A percentile compares a stretch with the other conserved stretches of the same genome.
Conservation (phyloP, 441 rosid species). For the Codiaeum variegatum region DNA sequence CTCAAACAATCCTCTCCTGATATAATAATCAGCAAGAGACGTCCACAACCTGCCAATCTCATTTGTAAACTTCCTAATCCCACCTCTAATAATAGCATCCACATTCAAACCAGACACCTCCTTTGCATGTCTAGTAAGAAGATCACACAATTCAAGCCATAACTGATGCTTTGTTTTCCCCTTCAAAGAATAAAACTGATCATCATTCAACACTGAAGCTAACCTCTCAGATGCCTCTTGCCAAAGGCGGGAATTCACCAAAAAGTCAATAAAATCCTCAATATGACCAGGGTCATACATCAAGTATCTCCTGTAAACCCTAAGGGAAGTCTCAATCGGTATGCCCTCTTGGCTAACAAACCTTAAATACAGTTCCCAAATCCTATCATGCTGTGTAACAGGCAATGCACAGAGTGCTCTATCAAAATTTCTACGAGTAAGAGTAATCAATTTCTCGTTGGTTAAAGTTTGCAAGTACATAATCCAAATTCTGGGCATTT, state of each 20-base stretch:
- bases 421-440: conserved; percentile 62
- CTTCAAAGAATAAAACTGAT: conserved; percentile 70
- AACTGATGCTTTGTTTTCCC: conserved; percentile 81
- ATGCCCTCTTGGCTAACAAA: conserved; percentile 81
- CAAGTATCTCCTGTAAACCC: conserved; percentile 89
- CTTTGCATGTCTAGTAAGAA: conserved; percentile 75
- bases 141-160: conserved; percentile 89
- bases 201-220: conserved; percentile 85
- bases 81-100: conserved; percentile 91
- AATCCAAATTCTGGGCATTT: conserved; percentile 95
- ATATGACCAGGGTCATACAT: conserved; percentile 88
- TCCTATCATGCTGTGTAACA: conserved; percentile 89
- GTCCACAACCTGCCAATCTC: conserved; percentile 96
- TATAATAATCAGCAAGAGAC: conserved; percentile 89
- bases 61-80: conserved; percentile 81
- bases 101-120: conserved; percentile 85
- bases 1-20: conserved; percentile 75
- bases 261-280: conserved; percentile 86
- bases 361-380: conserved; percentile 82
- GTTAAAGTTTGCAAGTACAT: conserved; percentile 74
- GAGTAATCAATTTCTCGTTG: conserved; percentile 48
- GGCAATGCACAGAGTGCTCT: conserved; percentile 88
- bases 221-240: conserved; percentile 82
- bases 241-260: conserved; percentile 78
- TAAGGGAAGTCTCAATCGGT: conserved; percentile 83